Percentiles rank a stretch among this genome's conserved stretches.
Evolutionary conservation across 257 asterid genomes (phyloP).

Genomic region (Lantana camara): DNA sequence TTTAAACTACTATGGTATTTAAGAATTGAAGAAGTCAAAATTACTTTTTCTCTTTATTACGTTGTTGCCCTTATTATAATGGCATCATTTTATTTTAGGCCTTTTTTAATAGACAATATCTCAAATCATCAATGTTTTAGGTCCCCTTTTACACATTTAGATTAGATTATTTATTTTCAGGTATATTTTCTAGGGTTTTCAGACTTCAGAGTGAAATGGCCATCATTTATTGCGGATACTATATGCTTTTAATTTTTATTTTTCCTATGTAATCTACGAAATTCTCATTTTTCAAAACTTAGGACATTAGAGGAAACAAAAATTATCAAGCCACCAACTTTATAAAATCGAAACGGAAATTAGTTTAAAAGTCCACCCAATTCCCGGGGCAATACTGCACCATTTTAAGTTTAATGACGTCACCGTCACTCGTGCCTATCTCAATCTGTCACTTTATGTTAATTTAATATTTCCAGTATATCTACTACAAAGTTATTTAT

Average conservation of each 20-base stretch:
- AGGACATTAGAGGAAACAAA: constrained; percentile 20
- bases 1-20: no score
- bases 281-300: not conserved
- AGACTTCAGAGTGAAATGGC: constrained; percentile 5
- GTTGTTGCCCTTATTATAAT: not conserved
- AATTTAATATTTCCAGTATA: not conserved
- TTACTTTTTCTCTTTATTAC: not conserved
- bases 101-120: constrained; percentile 16
- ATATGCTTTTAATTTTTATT: not conserved
- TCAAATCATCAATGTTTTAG: constrained; percentile 17
- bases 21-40: constrained; percentile 1
- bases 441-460: not conserved
- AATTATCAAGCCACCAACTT: constrained; percentile 13
- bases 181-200: constrained; percentile 5
- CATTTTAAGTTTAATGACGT: constrained; percentile 3
- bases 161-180: constrained; percentile 9
- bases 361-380: constrained; percentile 21
- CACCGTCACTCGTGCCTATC: constrained; percentile 32
- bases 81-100: no score
- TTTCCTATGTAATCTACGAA: no score
- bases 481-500: not conserved
- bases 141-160: not conserved
- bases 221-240: constrained; percentile 18
- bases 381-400: not conserved
- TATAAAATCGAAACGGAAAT: constrained; percentile 15